Evolutionary conservation across 257 asterid genomes (phyloP).

Genomic region (Eustoma russellianum): DNA sequence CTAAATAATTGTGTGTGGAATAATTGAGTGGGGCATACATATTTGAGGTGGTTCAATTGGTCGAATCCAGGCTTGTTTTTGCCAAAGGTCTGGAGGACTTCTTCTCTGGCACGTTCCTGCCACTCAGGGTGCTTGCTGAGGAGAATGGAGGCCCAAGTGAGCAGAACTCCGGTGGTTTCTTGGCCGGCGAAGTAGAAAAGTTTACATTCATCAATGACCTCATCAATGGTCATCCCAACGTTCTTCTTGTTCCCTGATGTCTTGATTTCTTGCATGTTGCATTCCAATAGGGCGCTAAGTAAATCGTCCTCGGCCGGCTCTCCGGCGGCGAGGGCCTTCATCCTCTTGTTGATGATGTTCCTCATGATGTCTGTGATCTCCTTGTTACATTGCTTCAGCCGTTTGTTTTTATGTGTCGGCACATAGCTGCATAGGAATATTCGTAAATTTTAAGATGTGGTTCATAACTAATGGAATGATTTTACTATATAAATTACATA

Average conservation of each 20-base stretch:
- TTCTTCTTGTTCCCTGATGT: constrained; percentile 2
- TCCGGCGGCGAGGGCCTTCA: constrained; percentile 21
- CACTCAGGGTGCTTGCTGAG: neutral
- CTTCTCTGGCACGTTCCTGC: neutral
- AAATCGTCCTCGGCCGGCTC: constrained; percentile 20
- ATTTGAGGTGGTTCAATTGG: neutral
- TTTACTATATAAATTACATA: no score
- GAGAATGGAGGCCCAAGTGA: neutral
- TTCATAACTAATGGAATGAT: no score
- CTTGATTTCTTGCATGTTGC: constrained; percentile 1
- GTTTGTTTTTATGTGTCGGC: constrained; percentile 32
- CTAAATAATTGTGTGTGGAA: no score
- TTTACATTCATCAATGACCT: neutral
- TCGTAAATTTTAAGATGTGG: no score
- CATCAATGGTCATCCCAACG: constrained; percentile 4
- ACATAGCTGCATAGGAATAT: constrained; percentile 18
- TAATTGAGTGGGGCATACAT: no score
- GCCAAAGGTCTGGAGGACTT: neutral
- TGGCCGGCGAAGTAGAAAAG: constrained; percentile 1
- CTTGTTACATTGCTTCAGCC: constrained; percentile 19
- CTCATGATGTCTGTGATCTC: constrained; percentile 25
- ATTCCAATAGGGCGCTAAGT: constrained; percentile 8
- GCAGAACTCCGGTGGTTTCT: neutral
- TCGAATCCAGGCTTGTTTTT: neutral
- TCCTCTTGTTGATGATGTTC: constrained; percentile 26